phyloP scores from a whole-genome alignment of 768 basidiomycete genomes.

The Melanogaster broomeanus region DNA sequence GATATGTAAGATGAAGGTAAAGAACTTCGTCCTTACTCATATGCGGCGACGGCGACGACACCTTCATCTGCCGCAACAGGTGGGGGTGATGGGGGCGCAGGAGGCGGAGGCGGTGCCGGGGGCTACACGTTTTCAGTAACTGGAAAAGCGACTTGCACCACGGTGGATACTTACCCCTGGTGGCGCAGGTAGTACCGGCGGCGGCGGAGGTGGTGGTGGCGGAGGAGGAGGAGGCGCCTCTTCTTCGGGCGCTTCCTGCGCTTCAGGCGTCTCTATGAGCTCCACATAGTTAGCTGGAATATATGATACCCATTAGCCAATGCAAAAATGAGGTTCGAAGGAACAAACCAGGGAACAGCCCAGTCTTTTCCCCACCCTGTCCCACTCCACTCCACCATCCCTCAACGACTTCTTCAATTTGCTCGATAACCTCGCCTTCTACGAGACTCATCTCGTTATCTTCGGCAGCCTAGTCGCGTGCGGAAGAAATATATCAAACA shows the following conservation, averaged over 20 bases:
- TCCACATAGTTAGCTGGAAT: conserved; percentile 84
- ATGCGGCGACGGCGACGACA: conserved; percentile 61
- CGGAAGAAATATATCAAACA: neutral
- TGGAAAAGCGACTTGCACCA: neutral
- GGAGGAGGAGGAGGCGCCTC: conserved; percentile 54
- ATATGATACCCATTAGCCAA: neutral
- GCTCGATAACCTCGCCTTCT: conserved; percentile 82
- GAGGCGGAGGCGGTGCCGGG: conserved; percentile 31
- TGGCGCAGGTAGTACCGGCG: conserved; percentile 44
- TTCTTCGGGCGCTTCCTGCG: conserved; percentile 37
- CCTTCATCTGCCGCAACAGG: conserved; percentile 57
- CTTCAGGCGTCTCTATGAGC: conserved; percentile 53
- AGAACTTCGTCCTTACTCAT: conserved; percentile 54
- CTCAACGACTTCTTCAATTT: conserved; percentile 83
- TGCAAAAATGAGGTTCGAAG: neutral
- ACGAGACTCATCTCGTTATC: conserved; percentile 82
- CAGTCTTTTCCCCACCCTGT: conserved; percentile 61
- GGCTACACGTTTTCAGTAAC: conserved; percentile 24
- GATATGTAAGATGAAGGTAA: neutral
- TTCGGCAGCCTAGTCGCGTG: conserved; percentile 59
- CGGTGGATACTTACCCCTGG: conserved; percentile 38
- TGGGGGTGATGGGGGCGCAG: conserved; percentile 48
- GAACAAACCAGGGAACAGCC: conserved; percentile 79
- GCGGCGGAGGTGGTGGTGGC: conserved; percentile 58
- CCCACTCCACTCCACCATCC: conserved; percentile 92